Conservation (phyloP, 1,284 basidiomycete genomes). For the Boletus mariae region DNA sequence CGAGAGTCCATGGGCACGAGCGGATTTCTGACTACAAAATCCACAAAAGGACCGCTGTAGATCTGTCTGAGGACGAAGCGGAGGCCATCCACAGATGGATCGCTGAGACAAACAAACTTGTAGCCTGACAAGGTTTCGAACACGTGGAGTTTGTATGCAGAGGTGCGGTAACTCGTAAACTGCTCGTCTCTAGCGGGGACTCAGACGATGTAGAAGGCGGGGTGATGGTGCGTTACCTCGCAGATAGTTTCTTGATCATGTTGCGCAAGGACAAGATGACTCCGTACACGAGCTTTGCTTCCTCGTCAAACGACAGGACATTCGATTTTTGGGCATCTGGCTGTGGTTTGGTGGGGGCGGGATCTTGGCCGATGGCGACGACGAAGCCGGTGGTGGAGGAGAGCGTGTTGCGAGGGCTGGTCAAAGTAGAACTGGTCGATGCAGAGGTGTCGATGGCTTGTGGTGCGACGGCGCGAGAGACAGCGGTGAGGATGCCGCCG, state of each 20-base stretch:
- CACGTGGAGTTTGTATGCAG: slow-evolving; percentile 90
- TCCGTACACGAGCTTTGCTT: slow-evolving; percentile 96
- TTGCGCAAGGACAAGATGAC: slow-evolving; percentile 89
- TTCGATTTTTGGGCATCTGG: slow-evolving; percentile 35
- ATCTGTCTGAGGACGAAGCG: slow-evolving; percentile 85
- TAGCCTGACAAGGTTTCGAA: slow-evolving; percentile 91
- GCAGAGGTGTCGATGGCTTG: slow-evolving; percentile 36
- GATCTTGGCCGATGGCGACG: slow-evolving; percentile 58
- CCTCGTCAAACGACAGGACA: slow-evolving; percentile 91
- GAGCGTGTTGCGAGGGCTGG: slow-evolving; percentile 61
- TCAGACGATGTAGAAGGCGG: slow-evolving; percentile 3
- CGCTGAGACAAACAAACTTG: slow-evolving; percentile 94
- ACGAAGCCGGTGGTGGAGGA: slow-evolving; percentile 60
- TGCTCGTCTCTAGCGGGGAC: slow-evolving; percentile 67
- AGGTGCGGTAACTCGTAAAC: slow-evolving; percentile 89
- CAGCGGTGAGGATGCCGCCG: slow-evolving; percentile 63
- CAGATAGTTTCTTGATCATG: slow-evolving; percentile 93
- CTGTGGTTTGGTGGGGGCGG: slow-evolving; percentile 37
- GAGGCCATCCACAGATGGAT: slow-evolving; percentile 78
- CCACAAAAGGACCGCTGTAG: slow-evolving; percentile 91
- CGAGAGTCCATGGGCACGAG: slow-evolving; percentile 78
- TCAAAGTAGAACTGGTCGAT: slow-evolving; percentile 38
- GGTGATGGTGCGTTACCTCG: slow-evolving; percentile 43
- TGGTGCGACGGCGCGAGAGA: slow-evolving; percentile 59
- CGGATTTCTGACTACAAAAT: slow-evolving; percentile 91